Percentiles rank a stretch among this genome's conserved stretches.
Conservation (phyloP, 257 asterid genomes). For the Jasminum sambac region DNA sequence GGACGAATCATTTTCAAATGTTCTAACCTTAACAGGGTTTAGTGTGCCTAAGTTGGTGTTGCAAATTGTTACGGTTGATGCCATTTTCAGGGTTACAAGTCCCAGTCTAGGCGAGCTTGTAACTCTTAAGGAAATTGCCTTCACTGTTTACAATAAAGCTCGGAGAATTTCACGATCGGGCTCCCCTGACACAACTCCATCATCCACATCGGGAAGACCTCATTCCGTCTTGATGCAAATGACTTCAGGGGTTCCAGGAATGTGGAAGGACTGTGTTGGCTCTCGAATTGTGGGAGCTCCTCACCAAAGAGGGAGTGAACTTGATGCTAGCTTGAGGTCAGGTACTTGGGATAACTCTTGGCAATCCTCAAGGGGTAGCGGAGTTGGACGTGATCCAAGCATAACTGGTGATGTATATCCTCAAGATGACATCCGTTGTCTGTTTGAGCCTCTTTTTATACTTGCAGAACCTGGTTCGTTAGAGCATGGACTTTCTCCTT, state of each 20-base stretch:
- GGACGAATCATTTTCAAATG: slow-evolving; percentile 89
- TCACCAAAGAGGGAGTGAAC: slow-evolving; percentile 84
- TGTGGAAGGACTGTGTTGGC: slow-evolving; percentile 95
- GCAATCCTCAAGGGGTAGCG: slow-evolving; percentile 82
- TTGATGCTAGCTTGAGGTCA: slow-evolving; percentile 82
- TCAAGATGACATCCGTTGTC: slow-evolving; percentile 71
- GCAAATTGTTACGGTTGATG: slow-evolving; percentile 96
- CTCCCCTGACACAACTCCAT: slow-evolving; percentile 56
- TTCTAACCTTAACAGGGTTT: slow-evolving; percentile 85
- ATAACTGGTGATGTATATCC: slow-evolving; percentile 64
- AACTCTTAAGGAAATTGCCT: slow-evolving; percentile 89
- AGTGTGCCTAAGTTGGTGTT: slow-evolving; percentile 86
- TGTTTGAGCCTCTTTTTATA: slow-evolving; percentile 94
- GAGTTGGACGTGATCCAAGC: slow-evolving; percentile 66
- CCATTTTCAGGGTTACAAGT: slow-evolving; percentile 89
- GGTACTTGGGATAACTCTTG: slow-evolving; percentile 94
- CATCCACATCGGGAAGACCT: slow-evolving; percentile 67
- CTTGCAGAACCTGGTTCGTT: slow-evolving; percentile 95
- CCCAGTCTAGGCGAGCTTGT: slow-evolving; percentile 83
- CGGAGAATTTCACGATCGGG: slow-evolving; percentile 75
- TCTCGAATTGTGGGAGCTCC: slow-evolving; percentile 66
- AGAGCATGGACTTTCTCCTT: slow-evolving; percentile 78
- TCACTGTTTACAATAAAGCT: slow-evolving; percentile 94
- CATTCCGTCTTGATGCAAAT: slow-evolving; percentile 73
- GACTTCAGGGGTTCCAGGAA: slow-evolving; percentile 69